Evolutionary conservation across 345 rosid genomes (phyloP).

Genomic region (Salix udensis): DNA sequence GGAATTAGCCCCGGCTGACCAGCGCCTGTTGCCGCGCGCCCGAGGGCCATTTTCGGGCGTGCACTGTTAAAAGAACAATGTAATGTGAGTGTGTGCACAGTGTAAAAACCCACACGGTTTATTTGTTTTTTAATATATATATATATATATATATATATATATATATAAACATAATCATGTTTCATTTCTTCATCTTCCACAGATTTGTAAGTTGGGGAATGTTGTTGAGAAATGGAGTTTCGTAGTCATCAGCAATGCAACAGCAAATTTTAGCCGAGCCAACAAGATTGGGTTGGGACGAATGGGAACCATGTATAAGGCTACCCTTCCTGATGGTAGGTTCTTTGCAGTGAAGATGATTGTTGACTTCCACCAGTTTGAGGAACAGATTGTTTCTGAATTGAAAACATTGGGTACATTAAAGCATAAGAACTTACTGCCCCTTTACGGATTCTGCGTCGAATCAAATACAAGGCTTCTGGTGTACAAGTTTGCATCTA

Average conservation of each 20-base stretch:
- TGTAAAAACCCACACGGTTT: too few relatives aligned
- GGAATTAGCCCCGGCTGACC: too few relatives aligned
- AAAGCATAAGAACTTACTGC: constrained; percentile 10
- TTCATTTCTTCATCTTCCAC: neutral
- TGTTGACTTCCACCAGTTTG: neutral
- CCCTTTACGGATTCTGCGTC: constrained; percentile 26
- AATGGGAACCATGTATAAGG: constrained; percentile 11
- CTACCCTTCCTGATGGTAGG: constrained; percentile 10
- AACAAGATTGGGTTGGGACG: neutral
- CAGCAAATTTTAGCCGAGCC: neutral
- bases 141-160: neutral
- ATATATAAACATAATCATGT: neutral
- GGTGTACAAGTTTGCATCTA: constrained; percentile 23
- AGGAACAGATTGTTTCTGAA: constrained; percentile 5
- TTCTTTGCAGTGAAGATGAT: constrained; percentile 15
- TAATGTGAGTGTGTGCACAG: too few relatives aligned
- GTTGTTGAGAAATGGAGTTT: constrained; percentile 2
- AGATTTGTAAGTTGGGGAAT: constrained; percentile 4
- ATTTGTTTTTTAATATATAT: too few relatives aligned
- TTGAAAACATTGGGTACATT: constrained; percentile 9
- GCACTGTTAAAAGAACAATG: too few relatives aligned
- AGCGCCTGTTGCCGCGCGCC: too few relatives aligned
- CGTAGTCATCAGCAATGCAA: neutral
- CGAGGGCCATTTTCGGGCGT: too few relatives aligned
- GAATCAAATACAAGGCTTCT: constrained; percentile 15